phyloP scores from a whole-genome alignment of 2,329 filamentous ascomycete species.

The Cordyceps cicadae region DNA sequence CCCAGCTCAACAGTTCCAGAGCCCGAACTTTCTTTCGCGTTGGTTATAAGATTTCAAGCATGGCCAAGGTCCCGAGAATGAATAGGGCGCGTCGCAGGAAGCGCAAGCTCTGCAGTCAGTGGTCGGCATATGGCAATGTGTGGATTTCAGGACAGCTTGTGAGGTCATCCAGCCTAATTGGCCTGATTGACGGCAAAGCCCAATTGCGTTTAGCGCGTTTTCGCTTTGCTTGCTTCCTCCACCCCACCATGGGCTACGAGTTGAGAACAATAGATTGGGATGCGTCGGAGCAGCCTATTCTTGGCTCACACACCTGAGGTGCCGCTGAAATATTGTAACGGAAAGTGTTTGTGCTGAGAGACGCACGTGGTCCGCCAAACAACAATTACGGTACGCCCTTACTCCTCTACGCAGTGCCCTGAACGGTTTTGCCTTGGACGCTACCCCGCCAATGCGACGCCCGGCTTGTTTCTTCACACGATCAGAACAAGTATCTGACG shows the following conservation, averaged over 20 bases:
- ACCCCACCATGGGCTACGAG: background rate
- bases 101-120: background rate
- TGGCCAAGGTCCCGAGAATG: background rate
- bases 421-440: background rate
- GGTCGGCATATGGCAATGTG: conserved; percentile 4
- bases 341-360: background rate
- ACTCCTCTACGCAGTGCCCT: background rate
- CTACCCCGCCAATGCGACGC: conserved; percentile 7
- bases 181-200: background rate
- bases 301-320: background rate
- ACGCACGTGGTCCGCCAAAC: background rate
- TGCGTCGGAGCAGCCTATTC: background rate
- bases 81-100: background rate
- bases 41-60: background rate
- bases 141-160: conserved; percentile 9
- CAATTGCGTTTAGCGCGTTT: conserved; percentile 4
- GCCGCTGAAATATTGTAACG: background rate
- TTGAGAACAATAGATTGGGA: background rate
- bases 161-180: conserved; percentile 3
- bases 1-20: background rate
- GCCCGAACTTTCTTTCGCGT: background rate
- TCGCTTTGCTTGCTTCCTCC: background rate
- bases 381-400: background rate
- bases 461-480: background rate
- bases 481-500: background rate